Evolutionary conservation across 495 filamentous ascomycete genomes (phyloP), one percentile per base, ranked within the genome.

Genomic region (Talaromyces thailandensis): DNA sequence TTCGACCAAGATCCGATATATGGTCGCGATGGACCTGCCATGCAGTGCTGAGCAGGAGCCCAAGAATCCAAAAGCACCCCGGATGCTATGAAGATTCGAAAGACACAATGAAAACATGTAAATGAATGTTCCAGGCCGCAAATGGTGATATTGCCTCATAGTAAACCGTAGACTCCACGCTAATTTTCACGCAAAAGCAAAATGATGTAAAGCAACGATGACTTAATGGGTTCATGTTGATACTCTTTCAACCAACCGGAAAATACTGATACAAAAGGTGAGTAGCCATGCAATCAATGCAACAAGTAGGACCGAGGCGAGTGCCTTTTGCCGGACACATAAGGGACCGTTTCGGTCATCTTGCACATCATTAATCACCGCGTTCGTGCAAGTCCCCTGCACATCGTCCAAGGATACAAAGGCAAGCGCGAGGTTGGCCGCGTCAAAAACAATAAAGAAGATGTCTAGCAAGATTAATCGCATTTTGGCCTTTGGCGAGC

Each of bases 391-490:
- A 21, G 80, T 80, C 67, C 85, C 88, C 45, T 82, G 81, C 55
- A 87, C 82, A 71, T 92, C 91, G 8, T 82, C 85, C 55, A 96
- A 74, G 9, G 90, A 86, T 70, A 89, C 87, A 70, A 98, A 96
- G 9, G 95, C 92, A 67, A 98, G 74, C 56, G 89, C 88, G 43
- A 96, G 75, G 73, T 96, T 97, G 50, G 92, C 90, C 1, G 92
- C 90, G 70, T 96, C 91, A 72, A 98, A 96, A 28, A 97, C 90
- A 65, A 98, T 95, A 71, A 98, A 98, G 70, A 96, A 83, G 3
- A 98, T 80, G 75, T 98, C 94, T 63, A 96, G 82, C 62, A 98
- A 84, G 58, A 96, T 83, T 32, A 98, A 82, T 23, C 88, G 83
- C 66, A 96, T 87, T 69, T 98, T 98, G 23, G 91, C 86, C 37